A percentile compares a stretch with the other conserved stretches of the same genome.
These are phyloP conservation scores for Wickerhamiella brachini DNA, from an alignment of 805 yeast genomes.

Conservation along the genomic window DNA sequence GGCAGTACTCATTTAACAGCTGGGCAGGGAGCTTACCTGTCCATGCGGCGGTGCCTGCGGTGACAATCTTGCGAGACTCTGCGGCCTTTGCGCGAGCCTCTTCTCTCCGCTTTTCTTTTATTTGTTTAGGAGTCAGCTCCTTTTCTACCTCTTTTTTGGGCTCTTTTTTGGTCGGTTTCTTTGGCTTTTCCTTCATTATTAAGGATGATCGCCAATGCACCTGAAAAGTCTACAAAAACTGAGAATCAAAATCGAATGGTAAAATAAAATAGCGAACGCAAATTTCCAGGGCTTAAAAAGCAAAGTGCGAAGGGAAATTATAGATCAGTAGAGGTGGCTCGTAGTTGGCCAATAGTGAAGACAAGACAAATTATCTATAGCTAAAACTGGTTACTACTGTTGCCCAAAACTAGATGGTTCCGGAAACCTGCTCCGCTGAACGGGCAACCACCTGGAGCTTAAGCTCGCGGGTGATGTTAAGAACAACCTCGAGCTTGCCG, in stretches of 20 bases:
- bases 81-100: constrained; percentile 25
- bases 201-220: too few relatives aligned
- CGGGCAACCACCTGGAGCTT: constrained; percentile 47
- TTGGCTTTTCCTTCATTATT: constrained; percentile 13
- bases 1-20: constrained; percentile 73
- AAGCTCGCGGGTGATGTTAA: constrained; percentile 54
- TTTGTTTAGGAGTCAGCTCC: constrained; percentile 22
- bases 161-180: constrained; percentile 12
- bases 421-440: constrained; percentile 15
- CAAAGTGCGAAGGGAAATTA: too few relatives aligned
- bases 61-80: constrained; percentile 28
- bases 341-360: too few relatives aligned
- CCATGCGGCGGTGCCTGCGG: constrained; percentile 64
- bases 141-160: constrained; percentile 5
- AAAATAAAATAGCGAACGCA: too few relatives aligned
- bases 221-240: too few relatives aligned
- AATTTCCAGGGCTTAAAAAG: too few relatives aligned
- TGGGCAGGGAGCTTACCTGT: constrained; percentile 90
- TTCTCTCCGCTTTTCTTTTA: constrained; percentile 21
- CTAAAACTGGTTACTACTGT: too few relatives aligned
- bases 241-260: too few relatives aligned
- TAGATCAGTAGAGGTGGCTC: too few relatives aligned
- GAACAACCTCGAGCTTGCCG: constrained; percentile 48
- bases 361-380: too few relatives aligned
- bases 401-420: constrained; percentile 13